Base-by-base conservation (phyloP, 1,284 basidiomycete species). In the Cystobasidiaceae sp. region DNA sequence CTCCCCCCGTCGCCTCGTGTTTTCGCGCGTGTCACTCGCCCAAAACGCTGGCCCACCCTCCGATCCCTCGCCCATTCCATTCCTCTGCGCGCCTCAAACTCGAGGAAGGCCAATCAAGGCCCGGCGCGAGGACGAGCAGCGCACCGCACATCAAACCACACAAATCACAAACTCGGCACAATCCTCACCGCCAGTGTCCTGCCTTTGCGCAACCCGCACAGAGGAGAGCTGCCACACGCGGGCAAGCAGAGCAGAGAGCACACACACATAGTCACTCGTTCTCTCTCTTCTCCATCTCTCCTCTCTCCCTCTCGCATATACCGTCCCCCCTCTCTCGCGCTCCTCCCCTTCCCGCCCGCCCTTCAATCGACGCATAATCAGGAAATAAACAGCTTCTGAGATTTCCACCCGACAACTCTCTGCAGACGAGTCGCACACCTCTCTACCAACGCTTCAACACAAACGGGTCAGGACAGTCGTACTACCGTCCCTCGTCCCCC, bases 101-200 rank as follows among this genome's bases (percentile, higher is more conserved):
- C 9, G 19, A 19, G 54, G 54, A 56, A 56, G 54, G 54, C 54
- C 54, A 56, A 56, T 56, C 54, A 56, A n/a, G n/a, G n/a, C n/a
- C n/a, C n/a, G n/a, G n/a, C n/a, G n/a, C 54, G 41, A 37, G 27
- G 11, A 23, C 23, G 13, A 17, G 13, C n/a, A 17, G 39, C 37
- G 54, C 54, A 33, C 54, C 15, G 54, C 37, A 44, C 30, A 56
- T 33, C n/a, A n/a, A n/a, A n/a, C n/a, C n/a, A n/a, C n/a, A n/a
- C n/a, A n/a, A n/a, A n/a, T n/a, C n/a, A n/a, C n/a, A n/a, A n/a
- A n/a, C n/a, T n/a, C n/a, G n/a, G n/a, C n/a, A n/a, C n/a, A n/a
- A n/a, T n/a, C n/a, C n/a, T n/a, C n/a, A n/a, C n/a, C n/a, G n/a
- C n/a, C n/a, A n/a, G n/a, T n/a, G n/a, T n/a, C n/a, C n/a, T n/a